Base-by-base conservation (phyloP, 345 rosid species). In the Pelargonium nanum region DNA sequence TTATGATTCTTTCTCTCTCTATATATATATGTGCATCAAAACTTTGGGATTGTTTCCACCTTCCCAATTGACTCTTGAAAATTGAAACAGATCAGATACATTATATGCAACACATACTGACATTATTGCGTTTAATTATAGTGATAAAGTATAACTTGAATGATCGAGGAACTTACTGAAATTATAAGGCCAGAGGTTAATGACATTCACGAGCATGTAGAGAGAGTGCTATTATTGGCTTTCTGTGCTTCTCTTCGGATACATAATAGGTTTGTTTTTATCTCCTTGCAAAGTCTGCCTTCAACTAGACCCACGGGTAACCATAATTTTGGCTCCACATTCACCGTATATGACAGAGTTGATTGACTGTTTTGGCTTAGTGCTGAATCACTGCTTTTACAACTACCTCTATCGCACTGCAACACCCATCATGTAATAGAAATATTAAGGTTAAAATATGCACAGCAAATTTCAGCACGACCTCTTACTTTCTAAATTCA, bases 271-370 rank as follows among this genome's bases (percentile, higher is more conserved):
- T 89, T 89, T 15, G 75, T 77, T 65, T 76, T 80, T 20, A 93
- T 84, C 82, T 85, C 91, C 19, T 56, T 84, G 65, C 87, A 75
- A 24, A 93, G 75, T 63, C 89, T 81, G 55, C 97, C 97, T 80
- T 93, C 96, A 26, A 93, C 75, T 21, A 93, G 75, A 19, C 75
- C 66, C 58, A 87, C 83, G 0, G 97, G 98, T 71, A 93, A 70
- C 96, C 97, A 85, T 50, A 77, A 52, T 72, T 93, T 93, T 2
- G 96, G 99, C 69, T 77, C 83, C 21, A 85, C 86, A 62, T 87
- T 88, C 4, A 89, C 85, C 0, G 67, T 50, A 72, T 85, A 87
- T 0, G 80, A 73, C 58, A 93, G 94, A 51, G 80, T 80, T 0
- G 98, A 81, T 40, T 51, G 77, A 57, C 71, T 81, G 55, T 77